Percentiles rank a stretch among this genome's conserved stretches.
Evolutionary conservation across 1,284 basidiomycete species (phyloP).

Genomic region (Papiliotrema flavescens): DNA sequence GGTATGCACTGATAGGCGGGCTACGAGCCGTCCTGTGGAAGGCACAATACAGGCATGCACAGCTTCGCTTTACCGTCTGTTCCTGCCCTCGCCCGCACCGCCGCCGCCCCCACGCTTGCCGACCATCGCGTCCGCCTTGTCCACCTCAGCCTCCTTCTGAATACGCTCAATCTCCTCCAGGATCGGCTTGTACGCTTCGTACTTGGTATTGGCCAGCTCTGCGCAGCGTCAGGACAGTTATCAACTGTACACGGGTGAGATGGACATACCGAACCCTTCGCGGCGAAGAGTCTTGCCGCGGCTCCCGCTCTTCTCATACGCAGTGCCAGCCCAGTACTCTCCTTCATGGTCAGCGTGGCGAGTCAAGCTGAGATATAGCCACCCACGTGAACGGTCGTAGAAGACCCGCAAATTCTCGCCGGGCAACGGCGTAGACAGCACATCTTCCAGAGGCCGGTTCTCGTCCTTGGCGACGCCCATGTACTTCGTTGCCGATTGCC

Average conservation of each 20-base stretch:
- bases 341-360: neutral
- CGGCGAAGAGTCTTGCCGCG: conserved; percentile 76
- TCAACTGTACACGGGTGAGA: neutral
- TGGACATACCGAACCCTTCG: conserved; percentile 67
- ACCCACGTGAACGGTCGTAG: conserved; percentile 72
- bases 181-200: conserved; percentile 68
- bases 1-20: too few species aligned
- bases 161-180: conserved; percentile 79
- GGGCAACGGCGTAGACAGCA: conserved; percentile 75
- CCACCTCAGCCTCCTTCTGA: conserved; percentile 72
- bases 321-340: conserved; percentile 72
- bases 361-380: neutral
- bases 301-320: conserved; percentile 57
- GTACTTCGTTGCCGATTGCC: conserved; percentile 63
- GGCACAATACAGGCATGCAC: too few species aligned
- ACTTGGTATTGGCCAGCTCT: conserved; percentile 16
- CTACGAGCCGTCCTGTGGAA: too few species aligned
- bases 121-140: conserved; percentile 61
- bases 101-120: conserved; percentile 19
- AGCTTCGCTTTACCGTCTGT: neutral
- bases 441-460: conserved; percentile 64
- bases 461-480: conserved; percentile 69
- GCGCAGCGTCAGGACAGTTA: neutral
- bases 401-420: conserved; percentile 85
- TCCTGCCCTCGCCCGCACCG: neutral